phyloP scores from a whole-genome alignment of 371 early-diverging fungal genomes.

The Mortierella sp. region DNA sequence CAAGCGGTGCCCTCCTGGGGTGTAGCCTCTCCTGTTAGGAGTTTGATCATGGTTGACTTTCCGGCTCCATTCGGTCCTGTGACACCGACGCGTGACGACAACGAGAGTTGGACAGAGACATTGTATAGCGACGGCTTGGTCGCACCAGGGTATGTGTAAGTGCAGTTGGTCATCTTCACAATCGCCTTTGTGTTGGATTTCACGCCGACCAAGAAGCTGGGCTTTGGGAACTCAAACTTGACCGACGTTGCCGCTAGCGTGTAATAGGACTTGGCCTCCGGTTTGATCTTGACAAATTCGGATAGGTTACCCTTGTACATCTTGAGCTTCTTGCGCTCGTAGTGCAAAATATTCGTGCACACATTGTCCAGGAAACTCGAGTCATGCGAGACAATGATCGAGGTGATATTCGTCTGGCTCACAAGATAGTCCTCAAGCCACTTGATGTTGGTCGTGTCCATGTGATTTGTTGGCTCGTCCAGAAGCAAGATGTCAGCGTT shows the following conservation, averaged over 20 bases:
- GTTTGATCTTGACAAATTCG: constrained; percentile 82
- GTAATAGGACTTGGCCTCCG: constrained; percentile 82
- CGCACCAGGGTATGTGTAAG: constrained; percentile 75
- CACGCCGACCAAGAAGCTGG: constrained; percentile 77
- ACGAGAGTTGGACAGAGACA: constrained; percentile 71
- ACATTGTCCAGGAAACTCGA: constrained; percentile 89
- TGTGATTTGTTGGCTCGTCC: constrained; percentile 95
- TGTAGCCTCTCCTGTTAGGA: constrained; percentile 80
- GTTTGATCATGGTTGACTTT: constrained; percentile 87
- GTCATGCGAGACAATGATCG: constrained; percentile 92
- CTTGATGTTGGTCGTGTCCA: constrained; percentile 84
- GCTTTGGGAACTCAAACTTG: constrained; percentile 78
- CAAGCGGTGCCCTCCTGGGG: constrained; percentile 77
- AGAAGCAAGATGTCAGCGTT: constrained; percentile 88
- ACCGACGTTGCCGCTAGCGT: constrained; percentile 69
- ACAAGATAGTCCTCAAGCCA: constrained; percentile 88
- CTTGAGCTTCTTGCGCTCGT: constrained; percentile 80
- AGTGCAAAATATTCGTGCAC: constrained; percentile 86
- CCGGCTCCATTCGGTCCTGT: constrained; percentile 85
- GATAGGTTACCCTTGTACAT: constrained; percentile 87
- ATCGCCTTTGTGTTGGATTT: constrained; percentile 80
- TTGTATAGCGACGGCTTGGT: constrained; percentile 62
- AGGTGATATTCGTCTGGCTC: constrained; percentile 77
- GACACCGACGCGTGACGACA: constrained; percentile 76
- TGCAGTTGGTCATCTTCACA: constrained; percentile 73